Conservation (phyloP, 2,329 filamentous ascomycete species). For the Rhytidhysteron rufulum region DNA sequence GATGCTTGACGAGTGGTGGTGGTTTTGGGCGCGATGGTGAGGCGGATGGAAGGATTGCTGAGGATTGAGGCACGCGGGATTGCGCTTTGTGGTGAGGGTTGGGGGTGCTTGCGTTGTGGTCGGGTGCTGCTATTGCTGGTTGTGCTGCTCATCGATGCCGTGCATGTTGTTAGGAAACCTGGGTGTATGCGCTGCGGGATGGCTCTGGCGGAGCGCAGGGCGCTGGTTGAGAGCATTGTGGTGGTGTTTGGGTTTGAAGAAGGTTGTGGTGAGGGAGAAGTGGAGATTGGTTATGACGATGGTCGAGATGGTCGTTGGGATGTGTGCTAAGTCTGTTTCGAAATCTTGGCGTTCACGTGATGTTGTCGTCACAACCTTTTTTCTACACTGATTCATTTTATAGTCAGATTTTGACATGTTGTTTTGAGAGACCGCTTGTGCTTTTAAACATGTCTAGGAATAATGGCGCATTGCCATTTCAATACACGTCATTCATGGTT, state of each 20-base stretch:
- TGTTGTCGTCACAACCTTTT: too few relatives aligned
- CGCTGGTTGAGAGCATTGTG: conserved; percentile 28
- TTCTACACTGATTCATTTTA: too few relatives aligned
- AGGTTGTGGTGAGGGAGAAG: not conserved
- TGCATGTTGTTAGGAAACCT: conserved; percentile 11
- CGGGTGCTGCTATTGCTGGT: conserved; percentile 25
- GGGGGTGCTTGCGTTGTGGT: conserved; percentile 16
- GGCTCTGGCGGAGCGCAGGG: conserved; percentile 27
- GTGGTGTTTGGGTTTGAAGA: not conserved
- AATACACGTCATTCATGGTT: too few relatives aligned
- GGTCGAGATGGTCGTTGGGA: not conserved
- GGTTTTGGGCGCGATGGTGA: conserved; percentile 6
- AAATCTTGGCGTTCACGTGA: conserved; percentile 3
- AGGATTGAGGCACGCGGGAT: conserved; percentile 10
- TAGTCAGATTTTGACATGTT: too few relatives aligned
- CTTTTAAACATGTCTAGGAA: too few relatives aligned
- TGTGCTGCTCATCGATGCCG: conserved; percentile 16
- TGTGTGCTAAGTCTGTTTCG: too few relatives aligned
- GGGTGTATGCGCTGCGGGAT: conserved; percentile 26
- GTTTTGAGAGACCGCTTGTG: too few relatives aligned
- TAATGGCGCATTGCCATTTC: too few relatives aligned
- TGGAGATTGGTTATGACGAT: not conserved
- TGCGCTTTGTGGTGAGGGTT: conserved; percentile 9
- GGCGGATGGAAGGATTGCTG: conserved; percentile 3
- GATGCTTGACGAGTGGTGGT: conserved; percentile 20